A percentile compares a stretch with the other conserved stretches of the same genome.
These are phyloP conservation scores for Rhodotorula glutinis DNA, from an alignment of 1,284 basidiomycete genomes.

Conservation along the genomic window DNA sequence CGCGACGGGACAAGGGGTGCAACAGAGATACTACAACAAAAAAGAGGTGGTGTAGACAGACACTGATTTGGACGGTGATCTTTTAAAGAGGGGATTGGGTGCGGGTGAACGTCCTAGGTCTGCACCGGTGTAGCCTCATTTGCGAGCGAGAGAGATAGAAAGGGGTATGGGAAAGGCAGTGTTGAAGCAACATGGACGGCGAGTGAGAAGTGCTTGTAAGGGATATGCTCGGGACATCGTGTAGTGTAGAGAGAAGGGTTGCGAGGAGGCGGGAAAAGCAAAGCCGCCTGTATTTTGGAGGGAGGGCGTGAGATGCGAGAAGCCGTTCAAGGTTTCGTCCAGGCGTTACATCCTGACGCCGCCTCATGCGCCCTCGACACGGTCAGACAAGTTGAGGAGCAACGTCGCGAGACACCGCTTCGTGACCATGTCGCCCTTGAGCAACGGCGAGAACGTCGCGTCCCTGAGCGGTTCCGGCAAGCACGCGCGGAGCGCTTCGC, in stretches of 20 bases:
- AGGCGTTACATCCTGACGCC: background rate
- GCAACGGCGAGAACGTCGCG: constrained; percentile 71
- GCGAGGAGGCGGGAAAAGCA: background rate
- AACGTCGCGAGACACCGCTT: constrained; percentile 88
- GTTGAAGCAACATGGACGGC: background rate
- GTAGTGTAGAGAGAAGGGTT: background rate
- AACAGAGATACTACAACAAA: constrained; percentile 5
- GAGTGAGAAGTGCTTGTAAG: background rate
- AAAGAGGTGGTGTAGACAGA: background rate
- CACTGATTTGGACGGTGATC: background rate
- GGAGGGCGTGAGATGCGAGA: too few relatives aligned
- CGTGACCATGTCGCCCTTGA: constrained; percentile 87
- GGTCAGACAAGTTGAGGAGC: constrained; percentile 74
- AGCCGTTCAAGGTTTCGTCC: too few relatives aligned
- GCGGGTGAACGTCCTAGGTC: too few relatives aligned
- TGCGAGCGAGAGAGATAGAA: background rate
- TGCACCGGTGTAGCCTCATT: background rate
- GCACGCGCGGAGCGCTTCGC: constrained; percentile 93
- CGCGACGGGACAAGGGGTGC: background rate
- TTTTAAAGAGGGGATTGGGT: background rate
- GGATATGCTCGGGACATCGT: background rate
- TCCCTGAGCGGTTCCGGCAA: constrained; percentile 95
- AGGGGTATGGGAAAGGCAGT: background rate
- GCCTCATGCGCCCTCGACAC: constrained; percentile 45
- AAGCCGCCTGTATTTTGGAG: background rate